phyloP scores from a whole-genome alignment of 257 asterid species.

The Handroanthus guayacan region DNA sequence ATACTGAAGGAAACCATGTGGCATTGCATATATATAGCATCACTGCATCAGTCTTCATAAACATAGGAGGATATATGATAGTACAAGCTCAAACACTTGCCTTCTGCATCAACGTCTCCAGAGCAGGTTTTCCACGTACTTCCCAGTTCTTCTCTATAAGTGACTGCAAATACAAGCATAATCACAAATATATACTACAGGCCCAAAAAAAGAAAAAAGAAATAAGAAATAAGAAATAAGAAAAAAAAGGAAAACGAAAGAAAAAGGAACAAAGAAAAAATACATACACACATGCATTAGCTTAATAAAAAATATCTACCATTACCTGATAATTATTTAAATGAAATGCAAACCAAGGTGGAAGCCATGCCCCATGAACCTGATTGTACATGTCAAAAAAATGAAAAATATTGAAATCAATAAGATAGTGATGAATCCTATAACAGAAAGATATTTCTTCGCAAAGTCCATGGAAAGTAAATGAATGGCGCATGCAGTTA shows the following conservation, averaged over 20 bases:
- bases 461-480: slow-evolving; percentile 9
- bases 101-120: slow-evolving; percentile 64
- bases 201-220: background rate
- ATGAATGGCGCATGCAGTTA: background rate
- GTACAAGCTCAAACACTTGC: slow-evolving; percentile 47
- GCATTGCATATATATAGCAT: slow-evolving; percentile 13
- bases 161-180: slow-evolving; percentile 51
- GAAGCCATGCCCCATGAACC: slow-evolving; percentile 93
- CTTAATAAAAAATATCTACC: slow-evolving; percentile 9
- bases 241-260: background rate
- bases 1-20: slow-evolving; percentile 32
- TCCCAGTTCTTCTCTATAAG: slow-evolving; percentile 77
- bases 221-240: background rate
- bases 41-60: background rate
- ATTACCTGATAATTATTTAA: slow-evolving; percentile 60
- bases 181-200: slow-evolving; percentile 26
- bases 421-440: slow-evolving; percentile 7
- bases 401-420: slow-evolving; percentile 11
- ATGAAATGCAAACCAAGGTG: slow-evolving; percentile 79
- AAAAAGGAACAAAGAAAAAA: background rate
- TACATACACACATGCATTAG: background rate
- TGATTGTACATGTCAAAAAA: slow-evolving; percentile 42
- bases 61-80: slow-evolving; percentile 9
- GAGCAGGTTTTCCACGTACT: slow-evolving; percentile 81
- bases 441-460: slow-evolving; percentile 1